Evolutionary conservation across 2,329 filamentous ascomycete species (phyloP).

Genomic region (Venturia aucupariae): DNA sequence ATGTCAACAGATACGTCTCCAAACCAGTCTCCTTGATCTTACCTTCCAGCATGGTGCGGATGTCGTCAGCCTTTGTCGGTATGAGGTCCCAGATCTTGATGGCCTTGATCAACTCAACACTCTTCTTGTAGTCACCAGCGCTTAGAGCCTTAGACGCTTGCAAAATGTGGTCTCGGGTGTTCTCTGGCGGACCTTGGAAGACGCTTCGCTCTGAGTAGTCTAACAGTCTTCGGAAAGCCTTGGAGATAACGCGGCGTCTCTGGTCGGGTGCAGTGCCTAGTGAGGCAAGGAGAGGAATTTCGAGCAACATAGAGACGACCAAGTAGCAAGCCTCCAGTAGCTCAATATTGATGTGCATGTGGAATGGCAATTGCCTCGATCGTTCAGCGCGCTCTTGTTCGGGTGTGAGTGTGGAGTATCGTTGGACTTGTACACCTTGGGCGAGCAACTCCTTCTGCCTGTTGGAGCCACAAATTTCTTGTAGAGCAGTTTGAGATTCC

Average conservation of each 20-base stretch:
- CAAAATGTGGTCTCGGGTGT: slow-evolving; percentile 98
- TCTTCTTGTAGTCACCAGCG: slow-evolving; percentile 97
- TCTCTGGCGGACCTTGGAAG: slow-evolving; percentile 96
- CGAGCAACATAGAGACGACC: slow-evolving; percentile 97
- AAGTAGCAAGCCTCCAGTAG: slow-evolving; percentile 97
- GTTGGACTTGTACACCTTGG: slow-evolving; percentile 96
- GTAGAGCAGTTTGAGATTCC: slow-evolving; percentile 92
- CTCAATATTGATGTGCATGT: slow-evolving; percentile 99
- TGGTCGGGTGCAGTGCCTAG: slow-evolving; percentile 94
- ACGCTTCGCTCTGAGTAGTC: slow-evolving; percentile 99
- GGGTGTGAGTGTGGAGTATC: slow-evolving; percentile 90
- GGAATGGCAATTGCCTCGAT: slow-evolving; percentile 95
- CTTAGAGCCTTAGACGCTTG: slow-evolving; percentile 95
- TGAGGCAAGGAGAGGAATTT: slow-evolving; percentile 94
- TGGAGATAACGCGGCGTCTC: slow-evolving; percentile 96
- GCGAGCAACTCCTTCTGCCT: slow-evolving; percentile 96
- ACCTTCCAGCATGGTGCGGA: slow-evolving; percentile 93
- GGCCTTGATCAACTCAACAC: slow-evolving; percentile 82
- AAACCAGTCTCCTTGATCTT: slow-evolving; percentile 99
- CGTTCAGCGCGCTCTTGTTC: slow-evolving; percentile 97
- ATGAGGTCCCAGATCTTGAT: slow-evolving; percentile 99
- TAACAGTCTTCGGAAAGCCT: slow-evolving; percentile 97
- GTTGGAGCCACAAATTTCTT: slow-evolving; percentile 96
- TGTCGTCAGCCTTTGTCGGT: slow-evolving; percentile 71
- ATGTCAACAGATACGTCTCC: slow-evolving; percentile 97